Conservation (phyloP, 371 early-diverging fungal genomes). For the Mucor sp. region DNA sequence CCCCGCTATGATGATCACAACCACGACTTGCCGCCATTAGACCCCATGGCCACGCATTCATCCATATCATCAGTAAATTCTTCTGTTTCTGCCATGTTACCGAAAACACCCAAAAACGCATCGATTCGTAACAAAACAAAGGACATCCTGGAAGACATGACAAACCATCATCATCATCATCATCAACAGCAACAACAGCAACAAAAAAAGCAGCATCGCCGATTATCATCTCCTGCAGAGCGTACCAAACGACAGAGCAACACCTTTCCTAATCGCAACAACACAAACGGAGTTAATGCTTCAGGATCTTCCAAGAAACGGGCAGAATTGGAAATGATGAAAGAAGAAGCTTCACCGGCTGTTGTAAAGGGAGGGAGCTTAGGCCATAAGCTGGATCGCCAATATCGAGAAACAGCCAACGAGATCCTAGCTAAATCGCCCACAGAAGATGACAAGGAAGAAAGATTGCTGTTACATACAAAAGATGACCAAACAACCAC, state of each 20-base stretch:
- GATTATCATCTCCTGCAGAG: conserved; percentile 16
- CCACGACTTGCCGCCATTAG: conserved; percentile 4
- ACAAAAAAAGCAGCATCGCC: conserved; percentile 5
- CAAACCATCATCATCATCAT: neutral
- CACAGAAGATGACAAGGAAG: conserved; percentile 30
- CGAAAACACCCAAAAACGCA: conserved; percentile 18
- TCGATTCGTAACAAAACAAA: conserved; percentile 10
- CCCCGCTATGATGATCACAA: conserved; percentile 6
- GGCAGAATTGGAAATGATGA: conserved; percentile 11
- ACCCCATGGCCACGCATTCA: conserved; percentile 18
- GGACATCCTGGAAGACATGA: neutral
- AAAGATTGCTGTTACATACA: conserved; percentile 39
- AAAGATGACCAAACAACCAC: conserved; percentile 51
- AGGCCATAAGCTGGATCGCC: conserved; percentile 37
- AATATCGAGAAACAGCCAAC: conserved; percentile 24
- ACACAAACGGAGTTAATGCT: neutral
- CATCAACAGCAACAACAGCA: neutral
- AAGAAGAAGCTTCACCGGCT: neutral
- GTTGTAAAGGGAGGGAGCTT: conserved; percentile 21
- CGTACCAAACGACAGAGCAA: conserved; percentile 19
- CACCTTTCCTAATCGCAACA: conserved; percentile 24
- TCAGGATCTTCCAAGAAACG: neutral
- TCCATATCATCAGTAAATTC: conserved; percentile 22
- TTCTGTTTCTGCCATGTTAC: conserved; percentile 19
- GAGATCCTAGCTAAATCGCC: conserved; percentile 16